Evolutionary conservation across 2,329 filamentous ascomycete genomes (phyloP).

Genomic region (Hypoxylon sp.): DNA sequence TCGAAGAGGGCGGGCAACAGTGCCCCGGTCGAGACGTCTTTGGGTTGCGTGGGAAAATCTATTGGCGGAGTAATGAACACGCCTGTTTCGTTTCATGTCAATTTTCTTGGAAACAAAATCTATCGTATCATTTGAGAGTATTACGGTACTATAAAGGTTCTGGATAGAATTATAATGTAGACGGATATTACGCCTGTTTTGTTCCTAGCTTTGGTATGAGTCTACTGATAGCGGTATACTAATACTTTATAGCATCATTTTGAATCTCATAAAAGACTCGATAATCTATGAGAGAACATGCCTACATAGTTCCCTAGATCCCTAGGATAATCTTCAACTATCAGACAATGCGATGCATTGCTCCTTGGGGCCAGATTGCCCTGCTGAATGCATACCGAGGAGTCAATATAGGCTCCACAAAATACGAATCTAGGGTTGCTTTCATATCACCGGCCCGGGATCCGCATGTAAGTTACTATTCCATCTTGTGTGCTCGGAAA

Average conservation of each 20-base stretch:
- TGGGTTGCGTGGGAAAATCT: slow-evolving; percentile 56
- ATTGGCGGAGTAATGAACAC: slow-evolving; percentile 14
- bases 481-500: background rate
- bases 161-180: background rate
- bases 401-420: background rate
- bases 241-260: background rate
- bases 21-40: slow-evolving; percentile 51
- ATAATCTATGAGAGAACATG: background rate
- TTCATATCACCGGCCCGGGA: too few species aligned
- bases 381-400: background rate
- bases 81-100: background rate
- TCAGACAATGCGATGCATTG: background rate
- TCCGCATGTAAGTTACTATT: background rate
- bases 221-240: too few species aligned
- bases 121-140: background rate
- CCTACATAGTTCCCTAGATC: background rate
- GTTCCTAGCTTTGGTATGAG: background rate
- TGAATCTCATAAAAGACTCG: background rate
- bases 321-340: background rate
- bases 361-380: background rate
- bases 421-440: background rate
- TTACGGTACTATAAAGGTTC: background rate
- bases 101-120: background rate
- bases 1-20: slow-evolving; percentile 50
- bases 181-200: background rate